Percentiles rank a stretch among this genome's conserved stretches.
These are phyloP conservation scores for Tylopilus rubrobrunneus DNA, from an alignment of 768 basidiomycete genomes.

Conservation along the genomic window DNA sequence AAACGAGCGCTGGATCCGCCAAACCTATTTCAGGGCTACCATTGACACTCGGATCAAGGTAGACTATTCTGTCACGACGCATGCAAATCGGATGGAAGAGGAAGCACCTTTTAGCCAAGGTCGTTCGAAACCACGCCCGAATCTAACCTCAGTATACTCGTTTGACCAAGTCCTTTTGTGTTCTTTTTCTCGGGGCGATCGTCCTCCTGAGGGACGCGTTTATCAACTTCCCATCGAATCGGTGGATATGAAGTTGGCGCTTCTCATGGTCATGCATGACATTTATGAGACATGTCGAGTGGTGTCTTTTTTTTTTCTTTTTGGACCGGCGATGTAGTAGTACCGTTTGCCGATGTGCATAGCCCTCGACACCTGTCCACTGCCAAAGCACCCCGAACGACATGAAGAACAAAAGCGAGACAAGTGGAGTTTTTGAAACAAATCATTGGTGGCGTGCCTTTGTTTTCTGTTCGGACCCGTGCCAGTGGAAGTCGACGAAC, in stretches of 20 bases:
- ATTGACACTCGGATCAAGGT: conserved; percentile 14
- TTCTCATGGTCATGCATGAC: conserved; percentile 6
- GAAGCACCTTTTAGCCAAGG: background rate
- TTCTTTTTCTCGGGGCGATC: background rate
- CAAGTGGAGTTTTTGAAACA: background rate
- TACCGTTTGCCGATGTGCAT: conserved; percentile 11
- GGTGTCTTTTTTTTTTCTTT: background rate
- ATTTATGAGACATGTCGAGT: conserved; percentile 5
- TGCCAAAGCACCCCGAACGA: background rate
- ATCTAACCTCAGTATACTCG: background rate
- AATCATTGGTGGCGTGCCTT: background rate
- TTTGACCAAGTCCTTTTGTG: too few relatives aligned
- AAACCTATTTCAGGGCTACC: conserved; percentile 13
- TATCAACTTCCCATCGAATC: too few relatives aligned
- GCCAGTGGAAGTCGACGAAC: background rate
- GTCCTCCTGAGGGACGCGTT: background rate
- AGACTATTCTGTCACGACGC: background rate
- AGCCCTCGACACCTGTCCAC: conserved; percentile 4
- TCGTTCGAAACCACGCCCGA: background rate
- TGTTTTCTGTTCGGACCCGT: background rate
- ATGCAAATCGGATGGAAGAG: conserved; percentile 1
- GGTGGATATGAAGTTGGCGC: too few relatives aligned
- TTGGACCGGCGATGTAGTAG: too few relatives aligned
- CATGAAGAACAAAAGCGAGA: too few relatives aligned
- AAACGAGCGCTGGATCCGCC: conserved; percentile 9